Evolutionary conservation across 2,329 filamentous ascomycete species (phyloP), one percentile per base, ranked within the genome.

Genomic region (Penicillium sp.): DNA sequence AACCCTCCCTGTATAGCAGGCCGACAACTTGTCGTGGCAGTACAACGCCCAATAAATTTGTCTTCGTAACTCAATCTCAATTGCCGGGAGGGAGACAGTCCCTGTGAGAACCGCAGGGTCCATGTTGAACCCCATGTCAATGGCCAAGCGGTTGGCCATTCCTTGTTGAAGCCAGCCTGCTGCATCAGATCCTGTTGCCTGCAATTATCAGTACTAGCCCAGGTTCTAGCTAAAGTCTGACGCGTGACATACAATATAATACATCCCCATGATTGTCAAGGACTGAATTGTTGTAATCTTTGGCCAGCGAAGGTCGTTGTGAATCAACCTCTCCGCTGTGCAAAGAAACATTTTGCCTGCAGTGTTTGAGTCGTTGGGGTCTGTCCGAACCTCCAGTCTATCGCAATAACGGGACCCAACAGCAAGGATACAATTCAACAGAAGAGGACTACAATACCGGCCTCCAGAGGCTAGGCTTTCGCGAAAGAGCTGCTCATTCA

Each of bases 51-150:
- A 75, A 45, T 76, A 75, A 2, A 75, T 72, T 49, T 74, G 73
- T 21, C 71, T 63, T 8, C 73, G 55, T 2, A 74, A 48, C 14
- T 74, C 66, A 21, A 68, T 65, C 47, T 76, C 73, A 19, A 70
- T 63, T 0, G 45, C 19, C 0, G 68, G 54, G 33, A 75, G 60
- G 13, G 60, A 49, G 39, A 62, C 63, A 9, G 70, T 64, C 16
- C 66, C 66, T 13, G 61, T 59, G 5, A 74, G 56, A 11, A 65
- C 65, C 1, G 65, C 60, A 1, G 69, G 63, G 27, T 76, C 73
- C 13, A 75, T 60, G 27, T 77, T 75, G 0, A 76, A 58, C 1
- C 74, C 74, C 72, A 76, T 74, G 29, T 77, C 74, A 0, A 76
- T 65, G 10, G 67, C 68, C 13, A 77, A 54, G 3, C 72, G 66